Conservation (phyloP, 805 yeast genomes). For the Teunomyces funiuensis region DNA sequence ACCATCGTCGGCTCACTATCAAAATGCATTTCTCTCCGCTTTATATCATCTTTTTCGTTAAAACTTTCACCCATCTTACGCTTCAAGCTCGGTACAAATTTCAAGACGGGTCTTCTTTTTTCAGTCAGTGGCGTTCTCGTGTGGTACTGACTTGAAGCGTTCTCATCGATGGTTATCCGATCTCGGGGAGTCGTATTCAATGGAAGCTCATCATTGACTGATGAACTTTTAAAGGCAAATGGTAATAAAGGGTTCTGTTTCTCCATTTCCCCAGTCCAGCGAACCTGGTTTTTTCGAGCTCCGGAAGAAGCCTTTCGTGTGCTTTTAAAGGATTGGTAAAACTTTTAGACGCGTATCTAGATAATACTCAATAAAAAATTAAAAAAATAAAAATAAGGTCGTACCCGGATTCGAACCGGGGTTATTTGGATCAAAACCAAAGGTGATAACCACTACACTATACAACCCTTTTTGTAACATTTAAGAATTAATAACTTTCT, state of each 20-base stretch:
- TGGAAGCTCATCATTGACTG: conserved; percentile 27
- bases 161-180: conserved; percentile 38
- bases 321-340: too few species aligned
- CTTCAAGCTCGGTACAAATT: conserved; percentile 33
- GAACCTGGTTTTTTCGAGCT: not conserved
- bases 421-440: conserved; percentile 80
- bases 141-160: conserved; percentile 47
- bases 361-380: too few species aligned
- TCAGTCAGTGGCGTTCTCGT: conserved; percentile 25
- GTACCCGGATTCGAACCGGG: conserved; percentile 86
- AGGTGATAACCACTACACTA: conserved; percentile 82
- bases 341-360: not conserved
- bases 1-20: conserved; percentile 20
- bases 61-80: conserved; percentile 45
- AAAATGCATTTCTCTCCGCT: conserved; percentile 28
- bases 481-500: too few species aligned
- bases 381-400: conserved; percentile 43
- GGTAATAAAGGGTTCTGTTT: conserved; percentile 46
- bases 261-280: conserved; percentile 15
- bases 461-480: conserved; percentile 35
- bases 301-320: not conserved
- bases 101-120: conserved; percentile 19
- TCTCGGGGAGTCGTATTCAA: conserved; percentile 43
- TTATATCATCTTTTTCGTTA: conserved; percentile 41
- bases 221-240: conserved; percentile 43